Conservation (phyloP, 1,284 basidiomycete genomes). For the Tilletia horrida region DNA sequence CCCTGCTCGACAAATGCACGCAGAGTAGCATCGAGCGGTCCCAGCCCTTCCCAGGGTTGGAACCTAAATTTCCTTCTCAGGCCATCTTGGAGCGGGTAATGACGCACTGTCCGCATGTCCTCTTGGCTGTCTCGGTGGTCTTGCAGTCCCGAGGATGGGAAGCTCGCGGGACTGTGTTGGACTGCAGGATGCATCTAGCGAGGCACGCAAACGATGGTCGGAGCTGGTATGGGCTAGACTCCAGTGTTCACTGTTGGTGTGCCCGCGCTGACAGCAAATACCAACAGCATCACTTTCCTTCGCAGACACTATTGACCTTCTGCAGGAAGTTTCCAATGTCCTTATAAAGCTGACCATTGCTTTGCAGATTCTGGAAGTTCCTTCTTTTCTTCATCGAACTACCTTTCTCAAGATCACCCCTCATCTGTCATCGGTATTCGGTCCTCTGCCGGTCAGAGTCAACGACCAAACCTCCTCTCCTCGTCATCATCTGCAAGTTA, state of each 20-base stretch:
- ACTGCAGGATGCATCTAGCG: no score
- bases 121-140: no score
- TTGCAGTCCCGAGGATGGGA: no score
- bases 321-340: background rate
- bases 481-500: background rate
- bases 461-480: conserved; percentile 7
- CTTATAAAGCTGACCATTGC: background rate
- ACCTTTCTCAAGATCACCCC: background rate
- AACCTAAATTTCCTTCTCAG: no score
- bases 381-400: conserved; percentile 12
- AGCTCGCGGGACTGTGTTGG: no score
- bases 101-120: no score
- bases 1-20: no score
- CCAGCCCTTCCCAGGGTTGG: no score
- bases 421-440: background rate
- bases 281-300: background rate
- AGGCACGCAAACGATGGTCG: background rate
- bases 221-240: background rate
- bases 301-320: background rate
- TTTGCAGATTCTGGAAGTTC: background rate
- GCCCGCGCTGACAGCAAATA: no score
- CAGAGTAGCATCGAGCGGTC: no score
- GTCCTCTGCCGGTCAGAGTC: conserved; percentile 18
- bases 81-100: no score
- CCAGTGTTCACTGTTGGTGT: no score